These are phyloP conservation scores for Phlebiopsis flavidoalba DNA, from an alignment of 768 basidiomycete genomes.

Conservation along the genomic window DNA sequence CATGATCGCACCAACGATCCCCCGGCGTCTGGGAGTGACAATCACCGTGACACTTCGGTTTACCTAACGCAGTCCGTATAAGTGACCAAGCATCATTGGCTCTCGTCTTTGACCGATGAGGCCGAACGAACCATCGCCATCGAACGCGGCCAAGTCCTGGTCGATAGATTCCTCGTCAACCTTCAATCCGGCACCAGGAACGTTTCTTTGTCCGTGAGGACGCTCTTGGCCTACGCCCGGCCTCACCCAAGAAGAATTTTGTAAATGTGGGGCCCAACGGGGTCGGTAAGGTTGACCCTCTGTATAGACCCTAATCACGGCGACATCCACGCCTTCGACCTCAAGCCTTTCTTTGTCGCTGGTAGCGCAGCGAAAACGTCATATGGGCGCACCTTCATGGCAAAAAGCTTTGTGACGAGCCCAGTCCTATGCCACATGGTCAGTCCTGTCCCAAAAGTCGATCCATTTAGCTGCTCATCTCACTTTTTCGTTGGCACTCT, in stretches of 20 bases:
- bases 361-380: background rate
- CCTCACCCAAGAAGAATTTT: background rate
- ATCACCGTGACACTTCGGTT: too few relatives aligned
- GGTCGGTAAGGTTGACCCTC: background rate
- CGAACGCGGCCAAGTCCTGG: background rate
- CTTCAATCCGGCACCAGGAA: background rate
- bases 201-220: background rate
- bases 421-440: background rate
- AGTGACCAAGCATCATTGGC: too few relatives aligned
- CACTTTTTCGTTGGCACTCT: slow-evolving; percentile 10
- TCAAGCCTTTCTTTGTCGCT: background rate
- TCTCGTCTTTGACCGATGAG: too few relatives aligned
- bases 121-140: too few relatives aligned
- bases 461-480: background rate
- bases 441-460: background rate
- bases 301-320: background rate
- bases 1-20: too few relatives aligned
- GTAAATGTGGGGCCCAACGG: background rate
- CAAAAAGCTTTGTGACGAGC: slow-evolving; percentile 2
- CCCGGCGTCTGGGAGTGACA: too few relatives aligned
- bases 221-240: background rate
- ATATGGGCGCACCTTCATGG: background rate
- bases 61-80: too few relatives aligned
- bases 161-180: too few relatives aligned
- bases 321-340: background rate